Conservation (phyloP, 2,329 filamentous ascomycete genomes). For the Stagonosporopsis chrysanthemi region DNA sequence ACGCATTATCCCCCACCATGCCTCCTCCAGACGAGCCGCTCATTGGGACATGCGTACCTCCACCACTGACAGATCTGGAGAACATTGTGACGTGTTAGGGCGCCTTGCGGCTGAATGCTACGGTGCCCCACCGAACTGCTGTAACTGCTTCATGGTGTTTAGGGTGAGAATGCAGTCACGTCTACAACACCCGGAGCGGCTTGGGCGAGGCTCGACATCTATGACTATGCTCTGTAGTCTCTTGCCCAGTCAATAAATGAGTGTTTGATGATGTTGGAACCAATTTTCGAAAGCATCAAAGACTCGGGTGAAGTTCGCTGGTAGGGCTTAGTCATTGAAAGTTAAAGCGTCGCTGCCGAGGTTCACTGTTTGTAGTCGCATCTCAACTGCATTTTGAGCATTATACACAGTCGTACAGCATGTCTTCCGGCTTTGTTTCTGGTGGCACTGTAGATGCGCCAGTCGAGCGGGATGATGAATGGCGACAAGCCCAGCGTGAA, state of each 20-base stretch:
- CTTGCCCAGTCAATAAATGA: too few relatives aligned
- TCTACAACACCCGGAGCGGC: too few relatives aligned
- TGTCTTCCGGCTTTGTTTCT: slow-evolving; percentile 61
- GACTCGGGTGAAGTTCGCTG: background rate
- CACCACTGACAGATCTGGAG: background rate
- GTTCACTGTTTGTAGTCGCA: background rate
- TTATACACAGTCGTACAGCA: slow-evolving; percentile 13
- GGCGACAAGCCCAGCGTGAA: slow-evolving; percentile 70
- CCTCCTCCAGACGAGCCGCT: background rate
- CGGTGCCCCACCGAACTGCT: background rate
- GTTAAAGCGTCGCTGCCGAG: slow-evolving; percentile 10
- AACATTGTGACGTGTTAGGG: background rate
- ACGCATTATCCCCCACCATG: slow-evolving; percentile 5
- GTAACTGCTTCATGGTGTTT: background rate
- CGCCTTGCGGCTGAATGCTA: background rate
- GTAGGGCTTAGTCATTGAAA: slow-evolving; percentile 13
- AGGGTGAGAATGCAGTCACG: background rate
- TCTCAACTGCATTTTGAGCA: background rate
- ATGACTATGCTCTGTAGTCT: too few relatives aligned
- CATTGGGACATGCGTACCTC: background rate
- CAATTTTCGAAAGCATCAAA: background rate
- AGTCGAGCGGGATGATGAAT: slow-evolving; percentile 60
- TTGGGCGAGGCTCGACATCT: background rate
- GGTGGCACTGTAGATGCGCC: slow-evolving; percentile 57
- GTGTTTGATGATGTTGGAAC: background rate